Percentiles rank a stretch among this genome's conserved stretches.
phyloP scores from a whole-genome alignment of 2,329 filamentous ascomycete species.

The Colletotrichum musicola region DNA sequence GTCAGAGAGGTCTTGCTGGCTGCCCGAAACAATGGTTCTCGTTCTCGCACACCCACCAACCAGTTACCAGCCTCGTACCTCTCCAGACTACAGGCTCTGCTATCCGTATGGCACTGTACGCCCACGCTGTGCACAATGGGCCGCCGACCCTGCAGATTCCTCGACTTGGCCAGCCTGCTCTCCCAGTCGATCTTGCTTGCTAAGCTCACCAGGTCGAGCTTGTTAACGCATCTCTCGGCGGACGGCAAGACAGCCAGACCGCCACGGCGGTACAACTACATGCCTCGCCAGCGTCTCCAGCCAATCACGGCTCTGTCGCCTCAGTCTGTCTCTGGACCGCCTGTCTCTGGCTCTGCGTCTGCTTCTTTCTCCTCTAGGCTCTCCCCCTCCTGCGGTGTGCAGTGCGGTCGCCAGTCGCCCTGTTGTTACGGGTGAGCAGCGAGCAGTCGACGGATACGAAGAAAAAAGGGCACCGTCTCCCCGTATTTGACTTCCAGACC shows the following conservation, averaged over 20 bases:
- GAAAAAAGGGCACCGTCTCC: conserved; percentile 27
- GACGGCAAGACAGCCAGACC: conserved; percentile 21
- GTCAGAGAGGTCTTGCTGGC: neutral
- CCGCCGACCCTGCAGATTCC: conserved; percentile 36
- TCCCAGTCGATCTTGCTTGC: conserved; percentile 7
- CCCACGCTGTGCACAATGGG: conserved; percentile 13
- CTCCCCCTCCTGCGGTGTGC: conserved; percentile 11
- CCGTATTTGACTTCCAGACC: conserved; percentile 31
- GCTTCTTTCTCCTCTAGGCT: conserved; percentile 8
- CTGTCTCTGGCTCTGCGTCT: conserved; percentile 10
- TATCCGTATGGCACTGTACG: too few relatives aligned
- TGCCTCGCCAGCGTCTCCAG: conserved; percentile 1
- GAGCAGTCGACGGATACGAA: conserved; percentile 37
- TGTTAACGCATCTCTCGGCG: conserved; percentile 32
- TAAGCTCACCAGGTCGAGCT: conserved; percentile 21
- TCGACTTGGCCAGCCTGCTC: conserved; percentile 11
- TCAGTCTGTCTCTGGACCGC: conserved; percentile 20
- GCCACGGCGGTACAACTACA: conserved; percentile 29
- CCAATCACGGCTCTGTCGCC: conserved; percentile 31
- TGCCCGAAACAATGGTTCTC: neutral
- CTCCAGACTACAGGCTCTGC: neutral
- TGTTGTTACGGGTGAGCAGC: conserved; percentile 28
- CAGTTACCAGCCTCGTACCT: neutral
- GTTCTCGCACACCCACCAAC: neutral
- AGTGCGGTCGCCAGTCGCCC: conserved; percentile 28